A percentile compares a stretch with the other conserved stretches of the same genome.
These are phyloP conservation scores for Fraxinus quadrangulata DNA, from an alignment of 257 asterid species.

Conservation along the genomic window DNA sequence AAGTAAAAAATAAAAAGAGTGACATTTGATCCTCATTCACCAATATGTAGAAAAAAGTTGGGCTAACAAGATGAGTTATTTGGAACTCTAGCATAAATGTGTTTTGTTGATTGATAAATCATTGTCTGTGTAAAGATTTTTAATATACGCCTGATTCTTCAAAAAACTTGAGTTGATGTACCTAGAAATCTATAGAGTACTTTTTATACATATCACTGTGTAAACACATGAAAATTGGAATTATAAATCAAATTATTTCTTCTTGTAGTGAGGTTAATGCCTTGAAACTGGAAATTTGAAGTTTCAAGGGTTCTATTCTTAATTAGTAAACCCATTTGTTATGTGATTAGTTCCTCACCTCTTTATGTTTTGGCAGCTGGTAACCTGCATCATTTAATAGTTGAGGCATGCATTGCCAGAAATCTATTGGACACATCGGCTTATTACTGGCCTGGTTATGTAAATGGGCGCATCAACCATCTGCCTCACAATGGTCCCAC, in stretches of 20 bases:
- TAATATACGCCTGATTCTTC: not conserved
- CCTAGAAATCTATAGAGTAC: not conserved
- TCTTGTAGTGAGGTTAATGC: not conserved
- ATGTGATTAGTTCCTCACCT: not conserved
- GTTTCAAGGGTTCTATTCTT: not conserved
- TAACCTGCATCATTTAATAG: conserved; percentile 77
- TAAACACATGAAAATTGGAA: not conserved
- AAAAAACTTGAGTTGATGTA: not conserved
- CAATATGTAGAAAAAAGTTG: not conserved
- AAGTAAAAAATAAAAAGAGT: not conserved
- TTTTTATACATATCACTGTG: not conserved
- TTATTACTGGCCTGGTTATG: conserved; percentile 91
- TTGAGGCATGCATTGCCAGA: conserved; percentile 90
- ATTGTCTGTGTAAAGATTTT: not conserved
- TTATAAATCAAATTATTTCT: not conserved
- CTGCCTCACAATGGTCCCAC: conserved; percentile 65
- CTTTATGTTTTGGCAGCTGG: conserved; percentile 67
- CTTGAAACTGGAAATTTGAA: not conserved
- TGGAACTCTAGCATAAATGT: not conserved
- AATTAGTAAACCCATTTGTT: not conserved
- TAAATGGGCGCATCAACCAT: conserved; percentile 64
- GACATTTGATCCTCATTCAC: not conserved
- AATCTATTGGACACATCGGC: conserved; percentile 87
- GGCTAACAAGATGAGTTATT: not conserved
- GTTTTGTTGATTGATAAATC: not conserved